These are phyloP conservation scores for Phytophthora aleatoria DNA, from an alignment of 352 stramenopile species.

Conservation along the genomic window DNA sequence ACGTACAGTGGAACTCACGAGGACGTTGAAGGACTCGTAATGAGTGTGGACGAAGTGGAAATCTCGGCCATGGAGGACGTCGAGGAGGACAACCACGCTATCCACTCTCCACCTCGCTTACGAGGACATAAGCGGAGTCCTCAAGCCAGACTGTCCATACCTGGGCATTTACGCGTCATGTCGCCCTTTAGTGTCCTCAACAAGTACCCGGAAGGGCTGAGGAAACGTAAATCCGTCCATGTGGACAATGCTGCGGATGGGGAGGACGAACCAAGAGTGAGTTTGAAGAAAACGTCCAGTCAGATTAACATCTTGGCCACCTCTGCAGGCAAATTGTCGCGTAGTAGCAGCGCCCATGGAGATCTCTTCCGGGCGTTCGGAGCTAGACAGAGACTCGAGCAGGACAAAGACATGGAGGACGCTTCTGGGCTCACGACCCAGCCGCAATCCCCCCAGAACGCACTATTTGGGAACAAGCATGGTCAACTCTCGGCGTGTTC, in stretches of 20 bases:
- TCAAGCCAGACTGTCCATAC: slow-evolving; percentile 55
- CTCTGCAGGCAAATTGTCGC: slow-evolving; percentile 24
- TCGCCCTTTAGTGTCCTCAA: slow-evolving; percentile 66
- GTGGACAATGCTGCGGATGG: slow-evolving; percentile 44
- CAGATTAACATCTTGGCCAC: slow-evolving; percentile 60
- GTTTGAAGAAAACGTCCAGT: slow-evolving; percentile 75
- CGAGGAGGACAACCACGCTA: slow-evolving; percentile 33
- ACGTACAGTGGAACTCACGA: slow-evolving; percentile 7
- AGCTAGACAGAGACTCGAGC: slow-evolving; percentile 23
- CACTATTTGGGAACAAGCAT: slow-evolving; percentile 36
- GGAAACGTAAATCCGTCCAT: slow-evolving; percentile 79
- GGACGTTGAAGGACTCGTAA: slow-evolving; percentile 26
- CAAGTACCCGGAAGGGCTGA: slow-evolving; percentile 70
- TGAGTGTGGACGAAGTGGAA: slow-evolving; percentile 71
- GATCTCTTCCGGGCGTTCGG: slow-evolving; percentile 38
- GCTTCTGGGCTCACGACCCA: slow-evolving; percentile 19
- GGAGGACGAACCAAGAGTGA: slow-evolving; percentile 24
- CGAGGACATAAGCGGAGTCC: slow-evolving; percentile 20
- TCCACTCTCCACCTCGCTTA: slow-evolving; percentile 14
- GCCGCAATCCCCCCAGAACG: slow-evolving; percentile 35
- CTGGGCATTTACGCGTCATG: slow-evolving; percentile 52
- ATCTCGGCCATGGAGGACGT: slow-evolving; percentile 51
- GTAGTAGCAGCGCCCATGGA: slow-evolving; percentile 30
- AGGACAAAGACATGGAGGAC: slow-evolving; percentile 66
- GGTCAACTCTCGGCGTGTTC: slow-evolving; percentile 39